A percentile compares a stretch with the other conserved stretches of the same genome.
These are phyloP conservation scores for Suillus americanus DNA, from an alignment of 768 basidiomycete species.

Conservation along the genomic window DNA sequence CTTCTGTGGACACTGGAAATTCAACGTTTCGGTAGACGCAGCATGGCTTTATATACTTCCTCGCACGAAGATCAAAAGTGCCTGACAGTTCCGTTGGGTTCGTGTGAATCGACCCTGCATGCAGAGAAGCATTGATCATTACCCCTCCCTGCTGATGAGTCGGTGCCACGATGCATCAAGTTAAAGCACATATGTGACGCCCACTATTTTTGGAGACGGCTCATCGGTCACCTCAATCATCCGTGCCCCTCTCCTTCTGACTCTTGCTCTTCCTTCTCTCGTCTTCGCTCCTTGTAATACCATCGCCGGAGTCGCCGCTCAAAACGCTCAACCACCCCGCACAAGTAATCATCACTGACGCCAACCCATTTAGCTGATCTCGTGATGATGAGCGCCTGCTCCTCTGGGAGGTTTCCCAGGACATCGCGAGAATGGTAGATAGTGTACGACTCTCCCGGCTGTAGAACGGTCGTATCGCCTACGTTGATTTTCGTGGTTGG, in stretches of 20 bases:
- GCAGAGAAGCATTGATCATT: background rate
- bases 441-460: constrained; percentile 60
- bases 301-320: constrained; percentile 62
- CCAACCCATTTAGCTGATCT: constrained; percentile 58
- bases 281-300: constrained; percentile 36
- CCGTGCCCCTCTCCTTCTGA: background rate
- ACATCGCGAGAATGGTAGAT: constrained; percentile 72
- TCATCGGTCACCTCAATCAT: background rate
- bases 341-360: constrained; percentile 50
- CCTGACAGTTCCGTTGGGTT: background rate
- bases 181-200: background rate
- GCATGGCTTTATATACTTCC: constrained; percentile 6
- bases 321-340: constrained; percentile 57
- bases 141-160: background rate
- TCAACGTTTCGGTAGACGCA: background rate
- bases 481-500: constrained; percentile 12
- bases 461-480: constrained; percentile 16
- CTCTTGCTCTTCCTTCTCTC: constrained; percentile 16
- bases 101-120: constrained; percentile 4
- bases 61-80: constrained; percentile 5
- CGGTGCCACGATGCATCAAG: background rate
- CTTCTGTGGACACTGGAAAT: background rate
- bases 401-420: constrained; percentile 53
- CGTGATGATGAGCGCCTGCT: constrained; percentile 50
- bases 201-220: background rate